Conservation (phyloP, 2,329 filamentous ascomycete genomes). For the Alternaria triticimaculans region DNA sequence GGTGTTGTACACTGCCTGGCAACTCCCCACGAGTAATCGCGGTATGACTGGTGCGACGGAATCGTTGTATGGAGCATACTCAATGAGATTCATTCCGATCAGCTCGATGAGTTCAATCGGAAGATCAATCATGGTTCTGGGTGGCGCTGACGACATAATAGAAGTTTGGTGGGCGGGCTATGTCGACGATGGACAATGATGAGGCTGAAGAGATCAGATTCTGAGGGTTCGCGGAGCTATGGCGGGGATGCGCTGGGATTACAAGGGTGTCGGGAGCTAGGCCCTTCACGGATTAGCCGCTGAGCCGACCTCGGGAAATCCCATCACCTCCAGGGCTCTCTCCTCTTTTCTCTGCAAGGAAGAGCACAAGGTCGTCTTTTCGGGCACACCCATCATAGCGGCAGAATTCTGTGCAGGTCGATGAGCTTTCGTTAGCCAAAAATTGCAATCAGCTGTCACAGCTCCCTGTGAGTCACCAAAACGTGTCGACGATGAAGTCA, state of each 20-base stretch:
- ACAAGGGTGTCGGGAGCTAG: not conserved
- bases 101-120: not conserved
- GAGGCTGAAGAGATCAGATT: not conserved
- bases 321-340: not conserved
- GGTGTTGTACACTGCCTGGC: not conserved
- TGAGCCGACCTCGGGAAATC: not conserved
- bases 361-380: not conserved
- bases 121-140: not conserved
- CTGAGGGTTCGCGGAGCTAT: not conserved
- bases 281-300: not conserved
- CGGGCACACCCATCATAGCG: not conserved
- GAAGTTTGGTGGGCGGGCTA: fast-evolving
- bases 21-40: not conserved
- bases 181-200: not conserved
- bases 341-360: not conserved
- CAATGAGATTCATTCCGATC: not conserved
- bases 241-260: not conserved
- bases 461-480: not conserved
- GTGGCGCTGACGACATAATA: not conserved
- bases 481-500: not conserved
- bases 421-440: not conserved
- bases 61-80: not conserved
- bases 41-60: not conserved
- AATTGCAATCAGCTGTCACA: not conserved
- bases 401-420: fast-evolving